Conservation (phyloP, 2,329 filamentous ascomycete genomes). For the Alternaria sp. region DNA sequence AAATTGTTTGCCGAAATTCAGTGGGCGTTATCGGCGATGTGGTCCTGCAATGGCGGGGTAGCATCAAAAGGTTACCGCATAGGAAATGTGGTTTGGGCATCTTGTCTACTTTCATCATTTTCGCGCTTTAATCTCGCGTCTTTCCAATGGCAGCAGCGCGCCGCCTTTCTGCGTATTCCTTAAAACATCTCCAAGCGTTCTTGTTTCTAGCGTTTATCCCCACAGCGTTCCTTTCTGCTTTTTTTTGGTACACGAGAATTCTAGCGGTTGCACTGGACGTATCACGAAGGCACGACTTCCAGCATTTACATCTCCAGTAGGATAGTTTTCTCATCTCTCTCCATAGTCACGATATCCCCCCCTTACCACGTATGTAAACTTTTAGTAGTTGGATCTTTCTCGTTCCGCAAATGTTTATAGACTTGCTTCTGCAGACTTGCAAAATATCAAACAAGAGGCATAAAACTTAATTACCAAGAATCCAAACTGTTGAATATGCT, state of each 20-base stretch:
- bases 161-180: not conserved
- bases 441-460: not conserved
- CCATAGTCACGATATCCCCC: slow-evolving; percentile 6
- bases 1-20: not conserved
- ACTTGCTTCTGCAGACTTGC: slow-evolving; percentile 5
- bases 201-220: slow-evolving; percentile 11
- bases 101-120: slow-evolving; percentile 4
- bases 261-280: slow-evolving; percentile 5
- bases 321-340: slow-evolving; percentile 9
- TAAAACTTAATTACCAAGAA: not conserved
- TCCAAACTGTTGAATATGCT: not conserved
- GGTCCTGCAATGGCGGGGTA: not conserved
- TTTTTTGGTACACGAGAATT: not conserved
- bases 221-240: not conserved
- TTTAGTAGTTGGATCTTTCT: not conserved
- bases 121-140: not conserved
- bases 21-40: not conserved
- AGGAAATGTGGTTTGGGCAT: not conserved
- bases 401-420: slow-evolving; percentile 4
- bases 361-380: slow-evolving; percentile 5
- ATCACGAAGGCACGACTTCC: slow-evolving; percentile 35
- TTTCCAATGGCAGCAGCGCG: not conserved
- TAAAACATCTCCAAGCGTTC: slow-evolving; percentile 16
- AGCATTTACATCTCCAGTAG: slow-evolving; percentile 20
- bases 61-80: not conserved